A percentile compares a stretch with the other conserved stretches of the same genome.
Evolutionary conservation across 352 stramenopile genomes (phyloP).

Genomic region (Pythium folliculosum): DNA sequence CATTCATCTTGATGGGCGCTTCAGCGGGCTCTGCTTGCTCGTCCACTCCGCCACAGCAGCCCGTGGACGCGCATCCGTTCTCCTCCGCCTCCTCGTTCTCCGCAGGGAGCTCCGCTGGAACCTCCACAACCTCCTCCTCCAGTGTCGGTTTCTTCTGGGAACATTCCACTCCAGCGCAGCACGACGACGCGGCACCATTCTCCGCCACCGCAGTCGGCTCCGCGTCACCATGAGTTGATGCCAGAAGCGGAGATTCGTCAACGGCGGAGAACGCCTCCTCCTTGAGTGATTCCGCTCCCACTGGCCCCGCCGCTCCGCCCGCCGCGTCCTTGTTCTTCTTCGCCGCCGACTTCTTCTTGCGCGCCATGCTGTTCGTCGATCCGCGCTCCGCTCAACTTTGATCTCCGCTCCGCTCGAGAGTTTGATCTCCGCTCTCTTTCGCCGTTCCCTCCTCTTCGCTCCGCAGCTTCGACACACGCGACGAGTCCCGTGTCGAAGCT

Average conservation of each 20-base stretch:
- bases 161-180: not conserved
- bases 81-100: not conserved
- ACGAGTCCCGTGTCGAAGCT: conserved; percentile 12
- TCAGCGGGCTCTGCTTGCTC: not conserved
- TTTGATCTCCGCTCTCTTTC: conserved; percentile 4
- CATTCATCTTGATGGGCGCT: not conserved
- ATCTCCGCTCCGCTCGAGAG: conserved; percentile 5
- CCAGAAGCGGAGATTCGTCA: conserved; percentile 6
- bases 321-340: conserved; percentile 27
- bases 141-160: not conserved
- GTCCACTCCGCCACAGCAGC: conserved; percentile 7
- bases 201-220: not conserved
- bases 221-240: not conserved
- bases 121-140: not conserved
- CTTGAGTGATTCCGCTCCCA: conserved; percentile 11
- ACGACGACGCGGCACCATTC: not conserved
- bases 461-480: conserved; percentile 4
- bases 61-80: conserved; percentile 8
- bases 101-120: not conserved
- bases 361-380: conserved; percentile 8
- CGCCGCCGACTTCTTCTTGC: conserved; percentile 14
- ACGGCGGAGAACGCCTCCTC: conserved; percentile 25
- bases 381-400: not conserved
- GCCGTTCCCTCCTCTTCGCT: conserved; percentile 6
- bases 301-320: conserved; percentile 30